Base-by-base conservation (phyloP, 345 rosid genomes). In the Excoecaria agallocha region DNA sequence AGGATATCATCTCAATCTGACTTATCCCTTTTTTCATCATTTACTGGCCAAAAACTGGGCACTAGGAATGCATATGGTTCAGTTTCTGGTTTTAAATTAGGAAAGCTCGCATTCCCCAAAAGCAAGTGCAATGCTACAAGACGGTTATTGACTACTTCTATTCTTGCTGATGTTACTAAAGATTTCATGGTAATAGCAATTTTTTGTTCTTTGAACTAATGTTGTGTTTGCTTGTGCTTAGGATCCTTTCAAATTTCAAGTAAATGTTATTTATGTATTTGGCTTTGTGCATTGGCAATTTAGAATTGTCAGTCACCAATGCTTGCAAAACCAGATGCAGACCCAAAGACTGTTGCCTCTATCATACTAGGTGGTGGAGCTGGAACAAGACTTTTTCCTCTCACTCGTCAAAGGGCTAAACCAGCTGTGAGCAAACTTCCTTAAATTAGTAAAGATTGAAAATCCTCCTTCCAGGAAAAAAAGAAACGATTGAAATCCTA, bases 351-450 rank as follows among this genome's bases (percentile, higher is more conserved):
- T 60, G 87, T 90, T 12, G 92, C 94, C 54, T 85, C 97, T 55
- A 88, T 93, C 79, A 89, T 93, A 79, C 78, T 93, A 76, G 93
- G 98, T 58, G 97, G 98, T 68, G 95, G 98, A 69, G 92, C 93
- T 48, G 98, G 97, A 50, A 87, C 93, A 69, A 85, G 90, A 22
- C 91, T 91, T 50, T 88, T 87, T 76, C 98, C 98, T 59, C 92
- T 91, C 45, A 93, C 98, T 35, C 75, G 75, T 74, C 81, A 74
- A 77, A 83, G 90, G 54, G 97, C 95, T 10, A 90, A 91, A 75
- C 98, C 98, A 13, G 97, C 97, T 68, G 98, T 91, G 82, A 87
- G 87, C 78, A 70, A 60, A 60, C 24, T 56, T 58, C 6, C 12
- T 46, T 39, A 16, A 4, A 55, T 13, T 75, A 72, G 7, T 41